Conservation (phyloP, 2,329 filamentous ascomycete species). For the Colletotrichum orbiculare region DNA sequence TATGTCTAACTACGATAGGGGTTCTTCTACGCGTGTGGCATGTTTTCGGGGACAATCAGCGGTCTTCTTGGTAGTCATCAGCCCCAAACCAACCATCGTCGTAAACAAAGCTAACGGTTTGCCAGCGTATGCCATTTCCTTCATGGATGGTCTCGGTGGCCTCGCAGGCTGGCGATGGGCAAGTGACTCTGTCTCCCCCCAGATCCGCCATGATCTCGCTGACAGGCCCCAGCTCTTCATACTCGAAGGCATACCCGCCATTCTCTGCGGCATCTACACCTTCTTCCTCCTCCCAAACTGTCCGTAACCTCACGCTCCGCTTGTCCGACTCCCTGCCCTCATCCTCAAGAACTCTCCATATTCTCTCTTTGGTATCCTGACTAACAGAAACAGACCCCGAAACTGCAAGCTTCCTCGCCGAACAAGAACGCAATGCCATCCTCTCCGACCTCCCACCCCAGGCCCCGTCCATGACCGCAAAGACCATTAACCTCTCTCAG, state of each 20-base stretch:
- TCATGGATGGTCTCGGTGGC: conserved; percentile 41
- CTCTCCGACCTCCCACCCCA: conserved; percentile 39
- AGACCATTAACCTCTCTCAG: conserved; percentile 39
- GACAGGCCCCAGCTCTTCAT: conserved; percentile 40
- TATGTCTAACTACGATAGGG: conserved; percentile 35
- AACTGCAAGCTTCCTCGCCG: conserved; percentile 40
- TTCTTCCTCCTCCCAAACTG: conserved; percentile 42
- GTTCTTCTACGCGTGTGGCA: conserved; percentile 47
- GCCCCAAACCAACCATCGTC: no score
- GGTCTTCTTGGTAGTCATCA: conserved; percentile 38
- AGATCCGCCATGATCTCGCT: background rate
- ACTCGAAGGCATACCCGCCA: conserved; percentile 42
- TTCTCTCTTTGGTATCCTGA: no score
- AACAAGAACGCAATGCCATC: conserved; percentile 37
- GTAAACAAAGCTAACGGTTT: background rate
- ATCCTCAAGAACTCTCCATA: background rate
- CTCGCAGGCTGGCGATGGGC: conserved; percentile 44
- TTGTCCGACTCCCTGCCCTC: background rate
- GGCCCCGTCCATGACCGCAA: conserved; percentile 40
- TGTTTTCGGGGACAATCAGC: conserved; percentile 47
- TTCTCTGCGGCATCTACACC: conserved; percentile 40
- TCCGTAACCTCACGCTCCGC: conserved; percentile 10
- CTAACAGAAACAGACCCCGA: conserved; percentile 37
- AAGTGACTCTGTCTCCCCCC: background rate
- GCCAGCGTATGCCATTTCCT: conserved; percentile 42